Evolutionary conservation across 1,139 yeast genomes (phyloP).

Genomic region (Arxiozyma heterogenica): DNA sequence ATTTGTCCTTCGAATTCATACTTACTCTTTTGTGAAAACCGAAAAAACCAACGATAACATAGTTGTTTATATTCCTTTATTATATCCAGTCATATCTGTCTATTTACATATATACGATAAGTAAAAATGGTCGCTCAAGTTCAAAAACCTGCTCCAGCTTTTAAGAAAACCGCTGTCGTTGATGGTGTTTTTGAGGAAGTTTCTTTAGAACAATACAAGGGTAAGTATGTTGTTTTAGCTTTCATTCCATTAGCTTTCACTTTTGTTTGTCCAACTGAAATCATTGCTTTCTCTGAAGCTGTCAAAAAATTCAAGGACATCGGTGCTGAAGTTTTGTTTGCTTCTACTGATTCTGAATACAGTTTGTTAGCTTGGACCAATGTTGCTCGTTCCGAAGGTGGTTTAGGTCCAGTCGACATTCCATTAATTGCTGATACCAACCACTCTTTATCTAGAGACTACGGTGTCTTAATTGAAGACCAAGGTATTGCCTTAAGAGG

Average conservation of each 20-base stretch:
- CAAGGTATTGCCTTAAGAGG: conserved; percentile 97
- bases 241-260: conserved; percentile 99
- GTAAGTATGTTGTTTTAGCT: conserved; percentile 94
- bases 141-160: conserved; percentile 92
- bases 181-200: conserved; percentile 94
- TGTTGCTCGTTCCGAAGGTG: conserved; percentile 94
- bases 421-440: conserved; percentile 95
- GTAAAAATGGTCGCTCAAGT: conserved; percentile 69
- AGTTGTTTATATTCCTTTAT: neutral
- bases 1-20: no score
- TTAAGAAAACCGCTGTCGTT: conserved; percentile 93
- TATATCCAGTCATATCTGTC: no score
- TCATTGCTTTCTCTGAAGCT: conserved; percentile 96
- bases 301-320: conserved; percentile 79
- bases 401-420: conserved; percentile 87
- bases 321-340: conserved; percentile 83
- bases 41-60: neutral
- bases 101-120: neutral
- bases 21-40: no score
- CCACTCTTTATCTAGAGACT: conserved; percentile 88
- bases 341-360: conserved; percentile 97
- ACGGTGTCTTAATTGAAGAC: conserved; percentile 94
- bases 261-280: conserved; percentile 97
- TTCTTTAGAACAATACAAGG: conserved; percentile 88
- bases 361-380: conserved; percentile 97